Percentiles rank a stretch among this genome's conserved stretches.
These are phyloP conservation scores for Nicotiana benthamiana DNA, from an alignment of 257 asterid genomes.

Conservation along the genomic window DNA sequence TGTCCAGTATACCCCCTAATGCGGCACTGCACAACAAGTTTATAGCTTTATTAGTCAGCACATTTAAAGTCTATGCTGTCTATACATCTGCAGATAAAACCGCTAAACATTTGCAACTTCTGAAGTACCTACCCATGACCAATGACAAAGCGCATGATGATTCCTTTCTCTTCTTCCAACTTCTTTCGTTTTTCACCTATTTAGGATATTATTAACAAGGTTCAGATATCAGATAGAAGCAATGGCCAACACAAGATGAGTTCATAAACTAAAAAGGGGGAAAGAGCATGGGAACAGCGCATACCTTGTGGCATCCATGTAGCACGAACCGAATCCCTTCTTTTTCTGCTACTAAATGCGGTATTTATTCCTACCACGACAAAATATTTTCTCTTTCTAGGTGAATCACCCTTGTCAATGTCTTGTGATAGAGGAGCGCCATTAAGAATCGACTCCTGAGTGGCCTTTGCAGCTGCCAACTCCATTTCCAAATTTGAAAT, in stretches of 20 bases:
- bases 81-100: background rate
- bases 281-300: background rate
- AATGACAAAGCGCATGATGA: constrained; percentile 71
- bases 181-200: constrained; percentile 58
- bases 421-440: constrained; percentile 67
- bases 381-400: constrained; percentile 45
- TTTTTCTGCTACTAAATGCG: constrained; percentile 86
- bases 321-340: constrained; percentile 83
- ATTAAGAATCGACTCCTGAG: constrained; percentile 58
- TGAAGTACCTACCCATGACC: constrained; percentile 58
- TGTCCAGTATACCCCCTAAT: constrained; percentile 78
- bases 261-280: background rate
- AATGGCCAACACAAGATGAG: background rate
- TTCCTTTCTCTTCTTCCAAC: constrained; percentile 73
- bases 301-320: constrained; percentile 98
- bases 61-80: background rate
- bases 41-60: background rate
- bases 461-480: constrained; percentile 74
- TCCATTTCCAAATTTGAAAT: constrained; percentile 79
- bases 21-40: constrained; percentile 48
- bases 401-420: constrained; percentile 22
- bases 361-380: constrained; percentile 83
- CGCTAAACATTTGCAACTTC: background rate
- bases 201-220: background rate
- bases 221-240: background rate